Evolutionary conservation across 2,329 filamentous ascomycete genomes (phyloP), one percentile per base, ranked within the genome.

Genomic region (Curvularia verruculosa): DNA sequence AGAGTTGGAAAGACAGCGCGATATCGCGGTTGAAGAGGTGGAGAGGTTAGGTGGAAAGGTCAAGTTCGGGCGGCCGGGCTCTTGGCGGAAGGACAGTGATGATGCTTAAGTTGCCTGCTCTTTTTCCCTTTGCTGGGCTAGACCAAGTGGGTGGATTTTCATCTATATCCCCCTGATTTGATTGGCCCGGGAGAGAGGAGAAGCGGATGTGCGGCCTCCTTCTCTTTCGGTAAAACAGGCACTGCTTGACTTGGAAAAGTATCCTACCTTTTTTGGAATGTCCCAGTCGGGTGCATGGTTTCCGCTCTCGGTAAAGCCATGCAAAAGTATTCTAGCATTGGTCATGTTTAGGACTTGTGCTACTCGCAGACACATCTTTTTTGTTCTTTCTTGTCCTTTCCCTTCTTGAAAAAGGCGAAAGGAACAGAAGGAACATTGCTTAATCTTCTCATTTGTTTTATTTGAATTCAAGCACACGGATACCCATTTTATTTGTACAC

Each of bases 11-110:
- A 21, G 46, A 19, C 58, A 63, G 39, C 46, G 60, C 19, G 56
- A 63, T 47, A 36, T 50, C 3, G 54, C 55, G 1, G 44, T 58
- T 21, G 56, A 56, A 45, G 56, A 59, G 41, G 56, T 58, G 40
- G 56, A 58, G 56, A 36, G 56, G 19, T 24, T 58, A 13, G 56
- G 56, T 12, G 56, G 56, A 7, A 58, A 58, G 15, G 53, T 58
- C 21, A 55, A 43, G 28, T 54, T 58, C n/a, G 47, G 41, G 13
- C 44, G 45, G 23, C 18, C 34, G 9, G 29, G 44, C 18, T 19
- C 15, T 1, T 45, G 31, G 31, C 48, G 37, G 34, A 54, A 40
- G 12, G 45, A 45, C 10, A 29, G 15, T n/a, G 31, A 24, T 8
- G 50, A 49, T 31, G 31, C 10, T 24, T 49, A 37, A 57, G 24